Evolutionary conservation across 164 flowering plant species (phyloP).

Genomic region (Kingdonia uniflora): DNA sequence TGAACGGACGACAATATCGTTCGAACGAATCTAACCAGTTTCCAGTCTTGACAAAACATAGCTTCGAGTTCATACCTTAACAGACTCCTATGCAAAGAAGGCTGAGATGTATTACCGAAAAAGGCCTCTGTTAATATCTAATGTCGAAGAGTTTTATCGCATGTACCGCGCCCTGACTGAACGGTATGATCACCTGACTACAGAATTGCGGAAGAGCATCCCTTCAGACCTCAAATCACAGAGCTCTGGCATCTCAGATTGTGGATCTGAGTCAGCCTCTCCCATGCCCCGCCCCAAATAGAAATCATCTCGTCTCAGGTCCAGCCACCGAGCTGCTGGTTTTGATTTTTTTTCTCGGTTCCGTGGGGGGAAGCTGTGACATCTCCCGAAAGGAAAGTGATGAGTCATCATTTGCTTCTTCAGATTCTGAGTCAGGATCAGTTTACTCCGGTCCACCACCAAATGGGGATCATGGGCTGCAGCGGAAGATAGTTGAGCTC

Average conservation of each 20-base stretch:
- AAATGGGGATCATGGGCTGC: constrained; percentile 33
- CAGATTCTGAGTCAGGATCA: constrained; percentile 46
- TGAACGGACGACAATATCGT: too few relatives aligned
- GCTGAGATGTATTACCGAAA: constrained; percentile 97
- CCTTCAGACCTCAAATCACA: constrained; percentile 1
- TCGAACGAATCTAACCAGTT: too few relatives aligned
- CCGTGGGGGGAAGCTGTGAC: too few relatives aligned
- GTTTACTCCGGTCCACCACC: constrained; percentile 24
- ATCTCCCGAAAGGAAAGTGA: too few relatives aligned
- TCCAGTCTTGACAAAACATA: too few relatives aligned
- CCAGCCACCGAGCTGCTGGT: constrained; percentile 61
- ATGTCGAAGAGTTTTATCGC: constrained; percentile 87
- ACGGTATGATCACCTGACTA: constrained; percentile 82
- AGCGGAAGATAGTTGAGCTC: constrained; percentile 32
- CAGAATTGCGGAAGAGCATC: constrained; percentile 48
- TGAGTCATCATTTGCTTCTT: constrained; percentile 36
- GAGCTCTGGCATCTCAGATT: background rate
- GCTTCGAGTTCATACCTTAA: too few relatives aligned
- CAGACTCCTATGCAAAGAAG: constrained; percentile 88
- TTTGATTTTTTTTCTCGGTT: constrained; percentile 71
- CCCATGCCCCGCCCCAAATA: constrained; percentile 27
- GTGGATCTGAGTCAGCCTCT: background rate
- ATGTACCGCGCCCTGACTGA: constrained; percentile 94
- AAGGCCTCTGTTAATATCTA: constrained; percentile 86
- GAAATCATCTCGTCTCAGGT: constrained; percentile 23